A percentile compares a stretch with the other conserved stretches of the same genome.
These are phyloP conservation scores for Saccharomycopsis vini DNA, from an alignment of 805 yeast genomes.

Conservation along the genomic window DNA sequence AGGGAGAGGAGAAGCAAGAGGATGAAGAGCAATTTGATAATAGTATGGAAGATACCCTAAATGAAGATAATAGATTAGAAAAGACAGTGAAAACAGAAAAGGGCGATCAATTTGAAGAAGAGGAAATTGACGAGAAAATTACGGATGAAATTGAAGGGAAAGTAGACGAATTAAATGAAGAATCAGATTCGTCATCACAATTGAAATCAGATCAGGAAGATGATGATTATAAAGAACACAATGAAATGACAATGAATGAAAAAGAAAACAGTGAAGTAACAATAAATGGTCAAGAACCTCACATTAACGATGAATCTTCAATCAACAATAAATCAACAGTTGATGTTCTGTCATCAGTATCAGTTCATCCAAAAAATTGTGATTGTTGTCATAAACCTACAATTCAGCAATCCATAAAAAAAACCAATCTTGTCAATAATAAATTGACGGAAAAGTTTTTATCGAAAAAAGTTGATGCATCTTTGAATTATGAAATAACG, in stretches of 20 bases:
- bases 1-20: background rate
- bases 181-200: slow-evolving; percentile 14
- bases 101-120: background rate
- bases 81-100: background rate
- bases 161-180: slow-evolving; percentile 17
- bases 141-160: slow-evolving; percentile 16
- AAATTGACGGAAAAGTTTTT: slow-evolving; percentile 1
- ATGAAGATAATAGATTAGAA: background rate
- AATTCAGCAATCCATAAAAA: background rate
- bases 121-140: background rate
- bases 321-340: too few relatives aligned
- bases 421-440: background rate
- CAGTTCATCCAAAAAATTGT: too few relatives aligned
- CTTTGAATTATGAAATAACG: slow-evolving; percentile 1
- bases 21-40: background rate
- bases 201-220: slow-evolving; percentile 18
- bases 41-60: slow-evolving; percentile 1
- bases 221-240: slow-evolving; percentile 15
- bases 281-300: too few relatives aligned
- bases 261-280: too few relatives aligned
- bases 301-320: too few relatives aligned
- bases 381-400: background rate
- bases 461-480: background rate
- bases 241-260: slow-evolving; percentile 16
- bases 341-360: too few relatives aligned